Evolutionary conservation across 2,329 filamentous ascomycete genomes (phyloP).

Genomic region (Hypoxylon sp.): DNA sequence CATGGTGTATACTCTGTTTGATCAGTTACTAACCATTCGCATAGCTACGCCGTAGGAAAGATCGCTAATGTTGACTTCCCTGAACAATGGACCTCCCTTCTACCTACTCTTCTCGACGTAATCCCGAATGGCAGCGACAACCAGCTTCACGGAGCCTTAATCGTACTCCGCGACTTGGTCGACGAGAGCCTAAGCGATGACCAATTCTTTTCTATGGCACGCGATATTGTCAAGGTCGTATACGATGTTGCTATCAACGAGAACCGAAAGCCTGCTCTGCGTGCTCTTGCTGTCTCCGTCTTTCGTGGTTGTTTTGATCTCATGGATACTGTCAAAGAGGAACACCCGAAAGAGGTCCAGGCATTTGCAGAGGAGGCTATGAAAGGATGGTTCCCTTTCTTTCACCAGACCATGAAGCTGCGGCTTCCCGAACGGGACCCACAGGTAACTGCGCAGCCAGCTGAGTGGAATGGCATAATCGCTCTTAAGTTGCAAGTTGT

Average conservation of each 20-base stretch:
- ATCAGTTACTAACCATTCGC: slow-evolving; percentile 28
- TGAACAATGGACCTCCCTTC: slow-evolving; percentile 91
- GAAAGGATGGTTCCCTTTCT: slow-evolving; percentile 89
- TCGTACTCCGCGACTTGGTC: slow-evolving; percentile 89
- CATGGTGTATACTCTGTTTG: not conserved
- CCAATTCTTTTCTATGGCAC: slow-evolving; percentile 92
- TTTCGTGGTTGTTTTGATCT: slow-evolving; percentile 95
- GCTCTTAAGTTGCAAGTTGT: slow-evolving; percentile 94
- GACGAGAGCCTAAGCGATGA: slow-evolving; percentile 94
- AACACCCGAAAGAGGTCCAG: slow-evolving; percentile 88
- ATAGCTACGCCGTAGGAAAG: slow-evolving; percentile 84
- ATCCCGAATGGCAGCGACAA: slow-evolving; percentile 82
- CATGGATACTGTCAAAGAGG: slow-evolving; percentile 96
- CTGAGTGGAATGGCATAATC: slow-evolving; percentile 84
- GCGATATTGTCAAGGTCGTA: slow-evolving; percentile 86
- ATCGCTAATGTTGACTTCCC: slow-evolving; percentile 95
- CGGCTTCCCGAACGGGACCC: slow-evolving; percentile 78
- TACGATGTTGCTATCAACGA: slow-evolving; percentile 86
- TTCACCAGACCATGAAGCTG: slow-evolving; percentile 82
- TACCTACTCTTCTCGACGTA: slow-evolving; percentile 83
- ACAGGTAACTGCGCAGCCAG: slow-evolving; percentile 68
- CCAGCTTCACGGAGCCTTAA: slow-evolving; percentile 90
- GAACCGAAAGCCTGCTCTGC: slow-evolving; percentile 79
- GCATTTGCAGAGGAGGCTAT: slow-evolving; percentile 90
- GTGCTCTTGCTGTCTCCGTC: slow-evolving; percentile 89